phyloP scores from a whole-genome alignment of 208 protist species.

The Porcisia hertigi region DNA sequence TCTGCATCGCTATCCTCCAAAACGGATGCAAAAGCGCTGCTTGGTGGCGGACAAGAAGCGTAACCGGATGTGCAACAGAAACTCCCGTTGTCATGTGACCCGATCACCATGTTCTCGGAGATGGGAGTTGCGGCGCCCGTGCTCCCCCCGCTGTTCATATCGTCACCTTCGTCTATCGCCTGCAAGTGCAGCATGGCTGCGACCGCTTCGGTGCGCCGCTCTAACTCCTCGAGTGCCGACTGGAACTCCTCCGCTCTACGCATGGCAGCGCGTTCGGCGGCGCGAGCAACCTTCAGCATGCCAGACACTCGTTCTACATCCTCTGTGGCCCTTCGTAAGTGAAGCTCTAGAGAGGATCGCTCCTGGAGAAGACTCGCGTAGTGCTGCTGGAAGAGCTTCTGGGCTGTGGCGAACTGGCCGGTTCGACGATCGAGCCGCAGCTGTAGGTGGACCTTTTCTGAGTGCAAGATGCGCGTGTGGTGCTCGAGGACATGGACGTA shows the following conservation, averaged over 20 bases:
- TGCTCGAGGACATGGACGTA: constrained; percentile 11
- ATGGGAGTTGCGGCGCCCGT: background rate
- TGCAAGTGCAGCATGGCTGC: background rate
- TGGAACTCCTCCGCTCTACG: constrained; percentile 19
- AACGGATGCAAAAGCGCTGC: constrained; percentile 12
- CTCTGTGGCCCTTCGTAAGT: constrained; percentile 11
- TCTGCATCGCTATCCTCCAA: background rate
- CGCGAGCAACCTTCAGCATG: constrained; percentile 23
- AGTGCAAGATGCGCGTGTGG: constrained; percentile 13
- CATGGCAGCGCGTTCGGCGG: constrained; percentile 28
- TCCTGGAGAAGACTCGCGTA: constrained; percentile 21
- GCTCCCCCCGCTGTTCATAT: background rate
- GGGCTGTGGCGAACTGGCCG: constrained; percentile 10
- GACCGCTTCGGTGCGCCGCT: constrained; percentile 1
- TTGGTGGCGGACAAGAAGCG: background rate
- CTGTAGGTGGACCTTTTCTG: constrained; percentile 23
- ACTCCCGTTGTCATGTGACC: background rate
- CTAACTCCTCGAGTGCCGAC: constrained; percentile 16
- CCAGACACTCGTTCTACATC: constrained; percentile 21
- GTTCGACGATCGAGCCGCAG: constrained; percentile 23
- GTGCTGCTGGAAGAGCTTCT: constrained; percentile 18
- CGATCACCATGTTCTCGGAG: background rate
- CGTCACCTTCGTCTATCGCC: background rate
- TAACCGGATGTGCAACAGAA: background rate
- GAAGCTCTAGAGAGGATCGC: constrained; percentile 12